Base-by-base conservation (phyloP, 176 grass and related monocot genomes). In the Oryza officinalis region DNA sequence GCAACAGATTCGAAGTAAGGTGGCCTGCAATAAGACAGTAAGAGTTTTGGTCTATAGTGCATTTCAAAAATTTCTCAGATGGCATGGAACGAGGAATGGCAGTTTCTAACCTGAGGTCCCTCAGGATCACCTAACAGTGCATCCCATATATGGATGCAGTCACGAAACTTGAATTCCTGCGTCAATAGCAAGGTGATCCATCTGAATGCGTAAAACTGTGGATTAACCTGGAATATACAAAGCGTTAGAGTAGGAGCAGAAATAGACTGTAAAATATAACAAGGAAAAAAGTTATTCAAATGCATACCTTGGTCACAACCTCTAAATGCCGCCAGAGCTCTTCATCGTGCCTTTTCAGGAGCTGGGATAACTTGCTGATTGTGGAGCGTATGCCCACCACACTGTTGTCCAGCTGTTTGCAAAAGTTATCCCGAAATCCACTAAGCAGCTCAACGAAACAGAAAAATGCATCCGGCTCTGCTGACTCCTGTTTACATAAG, bases 321-420 rank as follows among this genome's bases (percentile, higher is more conserved):
- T 99, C 96, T 81, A 99, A 91, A 85, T 99, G 96, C 63, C 96
- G 87, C 96, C 96, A 96, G 63, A 99, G 96, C 83, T 99, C 96
- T 82, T 96, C 93, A n/a, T 99, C 96, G 25, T 99, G 93, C 25
- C 88, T 96, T 91, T 88, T 96, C 49, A 99, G 79, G 87, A 99
- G 89, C 30, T 99, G 93, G 14, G 93, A 96, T 46, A 96, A 78
- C 92, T 82, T 96, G 49, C 77, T 79, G 61, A 99, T 99, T 80
- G 89, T 96, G 25, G 91, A 94, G 69, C 93, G 91, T 81, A 96
- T 99, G 63, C 96, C 96, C 13, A 99, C 96, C 50, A 96, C 80
- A 33, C 91, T 95, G 59, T 96, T 96, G 83, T 99, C 96, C 84
- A 96, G 93, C 78, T 99, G 96, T 69, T 94, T 99, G 89, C 93